Evolutionary conservation across 2,329 filamentous ascomycete species (phyloP).

Genomic region (Pestalotiopsis sp.): DNA sequence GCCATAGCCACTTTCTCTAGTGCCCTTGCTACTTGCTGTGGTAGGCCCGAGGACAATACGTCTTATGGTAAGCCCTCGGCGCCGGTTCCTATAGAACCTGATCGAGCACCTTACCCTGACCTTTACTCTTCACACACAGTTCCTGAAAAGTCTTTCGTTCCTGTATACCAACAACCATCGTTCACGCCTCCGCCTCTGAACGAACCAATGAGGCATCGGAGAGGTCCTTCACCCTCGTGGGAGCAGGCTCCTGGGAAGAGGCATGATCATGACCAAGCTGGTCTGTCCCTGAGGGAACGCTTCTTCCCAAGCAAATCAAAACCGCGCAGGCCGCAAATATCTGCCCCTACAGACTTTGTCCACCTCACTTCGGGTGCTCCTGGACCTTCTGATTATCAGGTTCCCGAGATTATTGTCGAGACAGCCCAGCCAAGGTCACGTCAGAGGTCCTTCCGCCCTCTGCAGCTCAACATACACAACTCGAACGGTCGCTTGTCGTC

Average conservation of each 20-base stretch:
- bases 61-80: conserved; percentile 36
- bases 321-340: conserved; percentile 58
- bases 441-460: conserved; percentile 50
- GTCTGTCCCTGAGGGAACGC: conserved; percentile 49
- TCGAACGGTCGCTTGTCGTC: conserved; percentile 54
- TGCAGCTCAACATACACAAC: conserved; percentile 59
- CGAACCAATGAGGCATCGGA: conserved; percentile 25
- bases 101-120: conserved; percentile 22
- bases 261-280: conserved; percentile 42
- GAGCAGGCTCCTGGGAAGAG: conserved; percentile 38
- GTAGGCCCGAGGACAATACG: conserved; percentile 41
- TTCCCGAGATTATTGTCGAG: conserved; percentile 18
- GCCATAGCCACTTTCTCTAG: conserved; percentile 50
- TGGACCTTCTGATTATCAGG: conserved; percentile 22
- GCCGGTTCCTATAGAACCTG: neutral
- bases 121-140: conserved; percentile 30
- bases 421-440: conserved; percentile 28
- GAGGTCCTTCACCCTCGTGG: conserved; percentile 29
- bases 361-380: conserved; percentile 51
- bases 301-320: conserved; percentile 43
- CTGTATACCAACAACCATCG: conserved; percentile 41
- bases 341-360: conserved; percentile 61
- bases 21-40: conserved; percentile 49
- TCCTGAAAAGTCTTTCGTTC: conserved; percentile 35
- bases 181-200: conserved; percentile 35